Conservation (phyloP, 2,329 filamentous ascomycete species). For the Colletotrichum lupini region DNA sequence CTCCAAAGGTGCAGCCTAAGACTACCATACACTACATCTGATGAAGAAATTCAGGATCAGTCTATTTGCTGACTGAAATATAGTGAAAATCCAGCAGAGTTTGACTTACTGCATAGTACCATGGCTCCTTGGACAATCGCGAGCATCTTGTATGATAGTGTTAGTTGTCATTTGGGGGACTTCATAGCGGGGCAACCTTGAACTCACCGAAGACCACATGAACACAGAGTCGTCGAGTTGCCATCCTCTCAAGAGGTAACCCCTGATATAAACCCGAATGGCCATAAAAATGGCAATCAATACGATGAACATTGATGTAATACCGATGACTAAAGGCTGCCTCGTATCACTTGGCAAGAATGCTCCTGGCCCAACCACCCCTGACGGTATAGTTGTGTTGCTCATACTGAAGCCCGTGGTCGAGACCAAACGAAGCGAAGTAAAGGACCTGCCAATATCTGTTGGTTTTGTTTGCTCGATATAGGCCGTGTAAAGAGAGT, state of each 20-base stretch:
- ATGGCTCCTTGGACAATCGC: not conserved
- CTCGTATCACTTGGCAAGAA: not conserved
- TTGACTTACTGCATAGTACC: not conserved
- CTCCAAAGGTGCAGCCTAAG: not conserved
- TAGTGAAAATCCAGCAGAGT: no score
- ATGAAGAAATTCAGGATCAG: not conserved
- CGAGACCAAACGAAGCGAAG: not conserved
- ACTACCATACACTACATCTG: not conserved
- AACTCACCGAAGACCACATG: slow-evolving; percentile 1
- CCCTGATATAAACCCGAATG: slow-evolving; percentile 37
- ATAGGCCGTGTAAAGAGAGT: not conserved
- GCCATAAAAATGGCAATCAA: not conserved
- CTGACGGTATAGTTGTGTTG: not conserved
- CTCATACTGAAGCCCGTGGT: not conserved
- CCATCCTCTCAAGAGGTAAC: slow-evolving; percentile 39
- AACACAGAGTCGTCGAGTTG: slow-evolving; percentile 39
- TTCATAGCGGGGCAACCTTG: not conserved
- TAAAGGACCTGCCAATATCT: not conserved
- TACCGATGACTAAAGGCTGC: not conserved
- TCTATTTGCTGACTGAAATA: not conserved
- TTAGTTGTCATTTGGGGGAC: not conserved
- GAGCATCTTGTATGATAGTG: not conserved
- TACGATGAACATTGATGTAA: not conserved
- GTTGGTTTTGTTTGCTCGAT: not conserved
- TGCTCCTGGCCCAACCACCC: not conserved